Evolutionary conservation across 1,284 basidiomycete genomes (phyloP), one percentile per base, ranked within the genome.

Genomic region (Peniophora sp.): DNA sequence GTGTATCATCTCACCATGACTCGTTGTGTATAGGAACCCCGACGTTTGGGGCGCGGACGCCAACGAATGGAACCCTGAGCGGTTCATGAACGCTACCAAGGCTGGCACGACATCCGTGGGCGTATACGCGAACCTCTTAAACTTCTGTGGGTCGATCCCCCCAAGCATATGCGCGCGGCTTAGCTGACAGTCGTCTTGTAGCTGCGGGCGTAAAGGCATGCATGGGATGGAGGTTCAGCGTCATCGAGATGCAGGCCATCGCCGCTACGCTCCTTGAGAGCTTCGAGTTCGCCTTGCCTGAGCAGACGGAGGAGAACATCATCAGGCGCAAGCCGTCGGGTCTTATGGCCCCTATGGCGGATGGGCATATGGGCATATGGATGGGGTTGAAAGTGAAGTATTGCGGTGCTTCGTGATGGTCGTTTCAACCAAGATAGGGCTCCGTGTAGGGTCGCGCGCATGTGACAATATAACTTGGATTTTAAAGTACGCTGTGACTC

Each of bases 101-200:
- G 58, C n/a, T 73, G 69, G 57, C 27, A 32, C 27, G 12, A 64
- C 70, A 0, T 50, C 54, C 15, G 59, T 79, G 6, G 78, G 79
- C 0, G 68, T 76, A 10, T 74, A 76, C 52, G 69, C 70, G 8
- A 78, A 78, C 60, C 57, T 80, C 78, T 81, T 55, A 24, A 58
- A 54, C 27, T 62, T 62, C 50, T 50, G 55, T 56, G n/a, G 42
- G 54, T 46, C 8, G 14, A 36, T n/a, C 34, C n/a, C 34, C 10
- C 34, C 10, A n/a, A 36, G 17, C n/a, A 10, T 36, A 12, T 35
- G 42, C 32, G 8, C 10, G 41, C 20, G 3, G 3, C 15, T 24
- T 23, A 3, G 15, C 27, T 54, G 44, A 54, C n/a, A 3, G 41
- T 43, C 41, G 18, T 43, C 10, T 54, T 23, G 39, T 20, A 56